phyloP scores from a whole-genome alignment of 2,329 filamentous ascomycete species.

The Fonsecaea pedrosoi region DNA sequence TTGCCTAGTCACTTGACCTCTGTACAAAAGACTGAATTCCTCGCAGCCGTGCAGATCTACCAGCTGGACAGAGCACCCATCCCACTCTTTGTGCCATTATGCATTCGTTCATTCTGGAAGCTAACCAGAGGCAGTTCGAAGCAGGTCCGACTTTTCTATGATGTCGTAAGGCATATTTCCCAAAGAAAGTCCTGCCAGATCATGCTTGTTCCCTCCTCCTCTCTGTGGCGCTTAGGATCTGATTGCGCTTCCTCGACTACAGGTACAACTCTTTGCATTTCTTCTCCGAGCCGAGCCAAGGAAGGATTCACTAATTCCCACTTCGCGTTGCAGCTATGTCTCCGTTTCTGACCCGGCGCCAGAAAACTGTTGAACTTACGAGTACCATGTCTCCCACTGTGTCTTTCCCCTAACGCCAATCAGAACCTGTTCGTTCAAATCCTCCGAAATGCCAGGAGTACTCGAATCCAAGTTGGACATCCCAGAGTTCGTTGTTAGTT shows the following conservation, averaged over 20 bases:
- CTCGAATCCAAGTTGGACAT: not conserved
- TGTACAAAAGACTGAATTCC: not conserved
- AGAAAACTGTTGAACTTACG: not conserved
- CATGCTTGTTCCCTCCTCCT: not conserved
- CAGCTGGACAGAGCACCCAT: not conserved
- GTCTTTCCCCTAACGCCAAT: not conserved
- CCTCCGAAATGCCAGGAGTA: not conserved
- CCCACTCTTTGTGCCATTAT: not conserved
- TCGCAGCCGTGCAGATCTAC: not conserved
- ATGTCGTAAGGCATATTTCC: not conserved
- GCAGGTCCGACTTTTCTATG: not conserved
- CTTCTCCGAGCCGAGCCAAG: not conserved
- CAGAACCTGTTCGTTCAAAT: not conserved
- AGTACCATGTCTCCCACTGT: not conserved
- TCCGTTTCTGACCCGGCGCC: constrained; percentile 5
- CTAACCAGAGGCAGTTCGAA: not conserved
- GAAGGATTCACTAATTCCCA: not conserved
- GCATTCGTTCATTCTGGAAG: not conserved
- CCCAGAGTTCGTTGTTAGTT: not conserved
- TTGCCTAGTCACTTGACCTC: not conserved
- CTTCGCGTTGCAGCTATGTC: not conserved
- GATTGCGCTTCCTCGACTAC: not conserved
- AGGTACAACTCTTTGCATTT: not conserved
- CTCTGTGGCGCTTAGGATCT: not conserved
- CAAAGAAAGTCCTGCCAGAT: not conserved